These are phyloP conservation scores for Prunus yedoensis DNA, from an alignment of 331 rosid genomes.

Conservation along the genomic window DNA sequence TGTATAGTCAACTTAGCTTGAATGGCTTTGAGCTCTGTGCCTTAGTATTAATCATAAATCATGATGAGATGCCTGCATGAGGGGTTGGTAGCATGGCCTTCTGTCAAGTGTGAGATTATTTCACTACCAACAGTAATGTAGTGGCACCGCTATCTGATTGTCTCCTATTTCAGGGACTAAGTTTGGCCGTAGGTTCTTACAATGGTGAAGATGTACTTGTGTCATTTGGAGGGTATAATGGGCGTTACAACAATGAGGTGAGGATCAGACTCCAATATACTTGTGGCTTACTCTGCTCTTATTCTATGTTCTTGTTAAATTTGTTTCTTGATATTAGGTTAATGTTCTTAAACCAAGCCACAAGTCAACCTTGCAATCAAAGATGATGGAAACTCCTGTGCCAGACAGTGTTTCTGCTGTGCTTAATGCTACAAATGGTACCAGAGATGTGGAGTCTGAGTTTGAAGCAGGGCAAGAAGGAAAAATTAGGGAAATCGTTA, in stretches of 20 bases:
- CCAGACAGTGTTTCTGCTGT: conserved; percentile 70
- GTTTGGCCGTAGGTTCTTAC: conserved; percentile 74
- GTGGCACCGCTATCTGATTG: conserved; percentile 22
- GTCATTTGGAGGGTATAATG: conserved; percentile 92
- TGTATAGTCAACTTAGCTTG: conserved; percentile 16
- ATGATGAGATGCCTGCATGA: neutral
- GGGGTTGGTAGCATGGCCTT: conserved; percentile 6
- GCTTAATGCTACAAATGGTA: conserved; percentile 60
- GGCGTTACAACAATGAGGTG: conserved; percentile 88
- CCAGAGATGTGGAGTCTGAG: conserved; percentile 75
- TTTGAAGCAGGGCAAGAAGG: conserved; percentile 67
- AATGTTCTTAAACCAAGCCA: conserved; percentile 91
- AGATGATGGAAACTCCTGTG: conserved; percentile 52
- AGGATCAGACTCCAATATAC: conserved; percentile 17
- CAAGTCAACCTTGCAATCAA: conserved; percentile 80
- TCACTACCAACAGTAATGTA: conserved; percentile 16
- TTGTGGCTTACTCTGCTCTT: conserved; percentile 21
- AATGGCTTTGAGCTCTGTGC: neutral
- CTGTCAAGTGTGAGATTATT: conserved; percentile 11
- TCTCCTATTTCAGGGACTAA: conserved; percentile 66
- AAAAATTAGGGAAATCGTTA: conserved; percentile 70
- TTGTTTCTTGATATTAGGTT: conserved; percentile 50
- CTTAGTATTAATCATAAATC: neutral
- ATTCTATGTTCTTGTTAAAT: conserved; percentile 22
- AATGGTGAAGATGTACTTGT: conserved; percentile 77